These are phyloP conservation scores for Penicillium atrosanguineum DNA, from an alignment of 495 filamentous ascomycete species.

Conservation along the genomic window DNA sequence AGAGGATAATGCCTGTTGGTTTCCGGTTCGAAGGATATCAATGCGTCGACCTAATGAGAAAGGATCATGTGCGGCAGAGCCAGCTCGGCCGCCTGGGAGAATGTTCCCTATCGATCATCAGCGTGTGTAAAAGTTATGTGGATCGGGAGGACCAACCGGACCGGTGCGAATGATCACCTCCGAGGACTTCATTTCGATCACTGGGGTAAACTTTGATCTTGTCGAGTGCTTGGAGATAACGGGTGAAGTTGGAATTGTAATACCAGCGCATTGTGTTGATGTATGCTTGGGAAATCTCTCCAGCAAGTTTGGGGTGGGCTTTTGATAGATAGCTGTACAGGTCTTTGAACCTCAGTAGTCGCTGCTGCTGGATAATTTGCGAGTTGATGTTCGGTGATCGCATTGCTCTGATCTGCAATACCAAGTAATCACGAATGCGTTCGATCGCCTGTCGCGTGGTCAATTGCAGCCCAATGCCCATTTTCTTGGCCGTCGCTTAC, in stretches of 20 bases:
- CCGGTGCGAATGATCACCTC: slow-evolving; percentile 69
- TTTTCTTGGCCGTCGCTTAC: slow-evolving; percentile 37
- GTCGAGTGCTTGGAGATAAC: slow-evolving; percentile 78
- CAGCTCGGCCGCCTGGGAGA: slow-evolving; percentile 35
- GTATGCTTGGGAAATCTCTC: slow-evolving; percentile 90
- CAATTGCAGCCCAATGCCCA: slow-evolving; percentile 2
- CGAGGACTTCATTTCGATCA: slow-evolving; percentile 83
- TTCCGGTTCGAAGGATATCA: slow-evolving; percentile 70
- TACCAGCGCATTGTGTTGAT: slow-evolving; percentile 99
- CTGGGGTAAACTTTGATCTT: slow-evolving; percentile 79
- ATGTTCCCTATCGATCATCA: slow-evolving; percentile 28
- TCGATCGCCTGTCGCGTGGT: slow-evolving; percentile 68
- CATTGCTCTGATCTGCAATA: slow-evolving; percentile 87
- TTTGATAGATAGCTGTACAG: slow-evolving; percentile 78
- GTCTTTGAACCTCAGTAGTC: slow-evolving; percentile 82
- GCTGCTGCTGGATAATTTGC: slow-evolving; percentile 90
- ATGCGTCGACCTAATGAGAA: slow-evolving; percentile 83
- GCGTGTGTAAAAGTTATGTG: background rate
- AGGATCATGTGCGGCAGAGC: slow-evolving; percentile 73
- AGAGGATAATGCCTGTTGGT: slow-evolving; percentile 70
- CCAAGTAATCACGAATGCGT: slow-evolving; percentile 89
- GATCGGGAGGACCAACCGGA: slow-evolving; percentile 30
- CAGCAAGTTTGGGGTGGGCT: slow-evolving; percentile 73
- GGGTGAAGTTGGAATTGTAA: slow-evolving; percentile 85
- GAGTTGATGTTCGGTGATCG: slow-evolving; percentile 93